phyloP scores from a whole-genome alignment of 73 alveolate genomes.

The Paramecium bursaria region DNA sequence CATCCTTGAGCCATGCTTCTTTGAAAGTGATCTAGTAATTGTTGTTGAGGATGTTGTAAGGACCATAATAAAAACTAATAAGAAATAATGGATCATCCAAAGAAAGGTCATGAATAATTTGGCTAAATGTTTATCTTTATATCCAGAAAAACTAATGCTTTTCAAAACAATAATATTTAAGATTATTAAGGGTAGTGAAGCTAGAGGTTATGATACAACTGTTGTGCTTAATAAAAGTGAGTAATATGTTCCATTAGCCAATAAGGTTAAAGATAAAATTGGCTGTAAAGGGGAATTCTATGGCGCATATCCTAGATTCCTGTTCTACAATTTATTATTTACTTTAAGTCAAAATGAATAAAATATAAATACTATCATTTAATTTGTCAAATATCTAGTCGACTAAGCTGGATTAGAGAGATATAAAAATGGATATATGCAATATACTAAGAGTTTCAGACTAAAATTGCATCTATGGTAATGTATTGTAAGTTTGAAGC shows the following conservation, averaged over 20 bases:
- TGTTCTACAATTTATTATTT: constrained; percentile 23
- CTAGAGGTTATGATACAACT: constrained; percentile 66
- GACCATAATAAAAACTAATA: constrained; percentile 16
- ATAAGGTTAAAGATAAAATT: constrained; percentile 27
- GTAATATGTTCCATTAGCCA: constrained; percentile 63
- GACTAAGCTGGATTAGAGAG: constrained; percentile 26
- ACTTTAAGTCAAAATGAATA: constrained; percentile 18
- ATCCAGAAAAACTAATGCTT: constrained; percentile 39
- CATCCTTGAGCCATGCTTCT: constrained; percentile 41
- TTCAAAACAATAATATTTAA: constrained; percentile 40
- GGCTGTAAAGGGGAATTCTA: constrained; percentile 56
- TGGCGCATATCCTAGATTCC: constrained; percentile 70
- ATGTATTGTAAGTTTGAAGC: constrained; percentile 30
- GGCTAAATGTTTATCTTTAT: not conserved
- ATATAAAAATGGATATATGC: constrained; percentile 52
- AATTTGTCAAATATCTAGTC: not conserved
- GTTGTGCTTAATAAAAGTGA: constrained; percentile 34
- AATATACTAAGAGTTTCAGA: constrained; percentile 58
- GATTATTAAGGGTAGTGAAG: constrained; percentile 57
- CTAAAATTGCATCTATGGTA: constrained; percentile 46
- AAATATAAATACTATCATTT: not conserved
- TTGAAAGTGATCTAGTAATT: constrained; percentile 28
- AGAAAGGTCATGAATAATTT: constrained; percentile 64
- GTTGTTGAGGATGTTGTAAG: constrained; percentile 38
- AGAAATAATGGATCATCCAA: constrained; percentile 55